phyloP scores from a whole-genome alignment of 805 yeast genomes.

The Lipomyces kockii region DNA sequence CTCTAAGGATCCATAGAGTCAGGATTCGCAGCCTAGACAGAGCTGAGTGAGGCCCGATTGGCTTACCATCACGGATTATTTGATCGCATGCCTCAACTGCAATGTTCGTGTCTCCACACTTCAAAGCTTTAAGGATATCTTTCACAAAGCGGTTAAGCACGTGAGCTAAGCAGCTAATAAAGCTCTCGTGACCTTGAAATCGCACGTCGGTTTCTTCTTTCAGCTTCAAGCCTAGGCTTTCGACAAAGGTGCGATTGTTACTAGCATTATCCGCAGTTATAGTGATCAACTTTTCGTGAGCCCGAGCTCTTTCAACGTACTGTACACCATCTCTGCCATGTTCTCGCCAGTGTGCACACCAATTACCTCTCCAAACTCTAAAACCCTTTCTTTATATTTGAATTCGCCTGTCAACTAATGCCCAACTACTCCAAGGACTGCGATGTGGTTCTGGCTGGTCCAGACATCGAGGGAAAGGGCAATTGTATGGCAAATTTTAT shows the following conservation, averaged over 20 bases:
- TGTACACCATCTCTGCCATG: not conserved
- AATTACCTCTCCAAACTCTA: not conserved
- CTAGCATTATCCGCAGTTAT: not conserved
- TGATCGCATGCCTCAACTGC: conserved; percentile 4
- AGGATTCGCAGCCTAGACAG: not conserved
- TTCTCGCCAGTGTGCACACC: conserved; percentile 1
- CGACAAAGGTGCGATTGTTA: not conserved
- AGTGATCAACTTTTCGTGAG: conserved; percentile 4
- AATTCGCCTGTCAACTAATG: conserved; percentile 3
- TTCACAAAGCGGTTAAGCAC: not conserved
- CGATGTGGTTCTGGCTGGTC: conserved; percentile 2
- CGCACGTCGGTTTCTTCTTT: not conserved
- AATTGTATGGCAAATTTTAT: conserved; percentile 1
- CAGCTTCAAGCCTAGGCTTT: not conserved
- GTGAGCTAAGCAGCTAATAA: conserved; percentile 4
- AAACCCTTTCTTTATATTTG: not conserved
- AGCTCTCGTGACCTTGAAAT: conserved; percentile 8
- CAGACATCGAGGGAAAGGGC: conserved; percentile 3
- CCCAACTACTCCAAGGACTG: not conserved
- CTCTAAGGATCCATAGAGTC: not conserved
- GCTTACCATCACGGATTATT: not conserved
- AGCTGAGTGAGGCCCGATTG: not conserved
- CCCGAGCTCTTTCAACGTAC: not conserved
- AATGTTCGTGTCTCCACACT: not conserved
- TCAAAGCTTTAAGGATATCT: not conserved